Evolutionary conservation across 179 eudicot species (phyloP).

Genomic region (Silene noctiflora): DNA sequence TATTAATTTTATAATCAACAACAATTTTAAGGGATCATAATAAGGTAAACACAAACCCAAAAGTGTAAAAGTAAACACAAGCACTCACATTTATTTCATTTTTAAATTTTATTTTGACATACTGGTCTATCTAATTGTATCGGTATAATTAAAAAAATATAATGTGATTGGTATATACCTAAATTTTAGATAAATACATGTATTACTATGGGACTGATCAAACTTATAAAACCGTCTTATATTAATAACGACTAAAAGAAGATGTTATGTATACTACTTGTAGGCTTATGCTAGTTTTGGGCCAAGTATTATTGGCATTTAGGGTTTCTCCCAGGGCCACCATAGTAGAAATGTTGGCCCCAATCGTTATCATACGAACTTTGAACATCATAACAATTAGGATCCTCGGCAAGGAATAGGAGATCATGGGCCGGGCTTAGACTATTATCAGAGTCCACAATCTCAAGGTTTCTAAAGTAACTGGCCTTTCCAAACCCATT

Average conservation of each 20-base stretch:
- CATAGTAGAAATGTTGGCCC: slow-evolving; percentile 92
- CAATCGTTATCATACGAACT: slow-evolving; percentile 64
- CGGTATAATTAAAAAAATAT: no score
- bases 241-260: no score
- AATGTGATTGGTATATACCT: no score
- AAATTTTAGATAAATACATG: no score
- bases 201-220: no score
- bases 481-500: slow-evolving; percentile 82
- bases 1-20: no score
- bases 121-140: no score
- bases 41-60: no score
- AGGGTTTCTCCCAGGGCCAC: slow-evolving; percentile 92
- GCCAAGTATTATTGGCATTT: slow-evolving; percentile 46
- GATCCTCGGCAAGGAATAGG: slow-evolving; percentile 71
- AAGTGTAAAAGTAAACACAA: no score
- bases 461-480: slow-evolving; percentile 72
- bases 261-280: background rate
- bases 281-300: slow-evolving; percentile 4
- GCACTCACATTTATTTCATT: no score
- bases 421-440: slow-evolving; percentile 58
- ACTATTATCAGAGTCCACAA: slow-evolving; percentile 86
- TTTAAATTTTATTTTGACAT: no score
- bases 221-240: background rate
- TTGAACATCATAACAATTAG: slow-evolving; percentile 76
- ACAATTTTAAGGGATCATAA: no score